phyloP scores from a whole-genome alignment of 305 asterid species.

The Fraxinus platypoda region DNA sequence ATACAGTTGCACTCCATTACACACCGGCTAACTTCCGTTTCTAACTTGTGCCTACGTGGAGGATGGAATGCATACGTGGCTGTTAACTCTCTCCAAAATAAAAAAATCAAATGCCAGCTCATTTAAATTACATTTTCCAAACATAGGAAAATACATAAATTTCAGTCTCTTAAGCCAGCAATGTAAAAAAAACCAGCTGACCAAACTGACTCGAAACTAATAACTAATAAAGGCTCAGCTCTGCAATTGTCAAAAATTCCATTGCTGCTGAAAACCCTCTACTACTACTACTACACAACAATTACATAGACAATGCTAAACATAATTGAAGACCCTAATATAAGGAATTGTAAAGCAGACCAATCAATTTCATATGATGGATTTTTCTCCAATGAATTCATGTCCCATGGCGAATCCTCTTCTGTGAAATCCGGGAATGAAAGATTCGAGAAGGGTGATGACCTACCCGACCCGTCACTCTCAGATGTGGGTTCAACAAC shows the following conservation, averaged over 20 bases:
- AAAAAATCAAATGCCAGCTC: too few species aligned
- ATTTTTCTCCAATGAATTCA: conserved; percentile 48
- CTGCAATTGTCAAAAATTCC: conserved; percentile 74
- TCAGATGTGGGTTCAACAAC: conserved; percentile 29
- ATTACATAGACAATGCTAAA: not conserved
- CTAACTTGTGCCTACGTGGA: too few species aligned
- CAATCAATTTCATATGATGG: conserved; percentile 80
- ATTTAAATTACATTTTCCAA: too few species aligned
- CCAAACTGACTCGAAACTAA: conserved; percentile 5
- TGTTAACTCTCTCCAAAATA: too few species aligned
- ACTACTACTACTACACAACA: not conserved
- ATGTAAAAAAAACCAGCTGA: conserved; percentile 47
- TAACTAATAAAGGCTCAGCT: conserved; percentile 16
- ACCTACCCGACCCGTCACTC: conserved; percentile 59
- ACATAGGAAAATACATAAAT: not conserved
- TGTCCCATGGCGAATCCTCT: conserved; percentile 51
- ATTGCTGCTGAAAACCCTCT: conserved; percentile 44
- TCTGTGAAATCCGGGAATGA: conserved; percentile 43
- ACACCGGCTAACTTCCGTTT: too few species aligned
- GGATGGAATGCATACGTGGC: too few species aligned
- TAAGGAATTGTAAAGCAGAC: conserved; percentile 40
- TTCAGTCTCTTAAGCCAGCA: conserved; percentile 31
- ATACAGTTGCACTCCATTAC: too few species aligned
- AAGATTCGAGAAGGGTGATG: conserved; percentile 50
- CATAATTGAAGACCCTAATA: not conserved